Base-by-base conservation (phyloP, 352 stramenopile genomes). In the Chrysophaeum taylorii region DNA sequence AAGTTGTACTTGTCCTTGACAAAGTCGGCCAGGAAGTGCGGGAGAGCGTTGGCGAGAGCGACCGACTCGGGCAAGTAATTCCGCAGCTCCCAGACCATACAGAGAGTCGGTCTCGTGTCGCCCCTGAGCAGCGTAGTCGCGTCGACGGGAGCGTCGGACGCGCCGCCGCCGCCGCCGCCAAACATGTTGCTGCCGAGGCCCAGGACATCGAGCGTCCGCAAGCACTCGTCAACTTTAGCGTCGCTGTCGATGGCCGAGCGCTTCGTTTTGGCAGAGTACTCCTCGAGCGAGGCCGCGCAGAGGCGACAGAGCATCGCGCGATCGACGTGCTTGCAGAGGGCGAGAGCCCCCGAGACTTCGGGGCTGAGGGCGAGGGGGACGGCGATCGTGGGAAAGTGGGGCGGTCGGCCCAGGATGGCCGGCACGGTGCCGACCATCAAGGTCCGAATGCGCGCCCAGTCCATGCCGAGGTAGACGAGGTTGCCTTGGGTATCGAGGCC, bases 401-500 rank as follows among this genome's bases (percentile, higher is more conserved):
- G 82, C 68, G 85, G 76, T 54, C 90, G 90, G 70, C 93, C 93
- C 27, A 86, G 94, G 27, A 98, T 91, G 37, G 95, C 85, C 29
- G 89, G 91, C 73, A 98, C 87, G 53, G 95, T 79, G 73, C 92
- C 93, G 73, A 94, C 87, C 92, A 98, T 97, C 50, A 98, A 82
- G 75, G 96, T 94, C 72, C 97, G 90, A 75, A 98, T 96, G 71
- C 93, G 91, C 35, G 85, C 82, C 89, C 90, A 96, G 54, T 91
- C 87, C 70, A 97, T 86, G 69, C 92, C 92, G 37, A 94, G 87
- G 76, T 97, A 98, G 52, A 98, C 83, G 52, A 98, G 84, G 80
- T 97, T 97, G 76, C 93, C 93, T 80, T 98, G 92, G 37, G 93
- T 87, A 79, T 99, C 94, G 67, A 99, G 87, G 75, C 94, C 94